phyloP scores from a whole-genome alignment of 2,329 filamentous ascomycete species.

The Aureobasidium musti region DNA sequence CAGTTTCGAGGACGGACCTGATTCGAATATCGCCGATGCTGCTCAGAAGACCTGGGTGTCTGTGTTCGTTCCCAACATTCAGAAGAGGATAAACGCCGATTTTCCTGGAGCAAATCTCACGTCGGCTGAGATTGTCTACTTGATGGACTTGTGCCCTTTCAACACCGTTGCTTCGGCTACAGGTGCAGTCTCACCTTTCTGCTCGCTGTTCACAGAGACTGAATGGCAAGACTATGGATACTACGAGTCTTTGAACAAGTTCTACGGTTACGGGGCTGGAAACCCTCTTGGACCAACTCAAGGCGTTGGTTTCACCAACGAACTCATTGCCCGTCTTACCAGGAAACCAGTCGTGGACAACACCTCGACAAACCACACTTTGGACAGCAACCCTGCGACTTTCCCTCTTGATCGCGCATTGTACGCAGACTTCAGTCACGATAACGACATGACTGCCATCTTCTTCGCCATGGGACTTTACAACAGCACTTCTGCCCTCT shows the following conservation, averaged over 20 bases:
- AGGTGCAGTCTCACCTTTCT: slow-evolving; percentile 67
- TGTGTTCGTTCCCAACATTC: slow-evolving; percentile 67
- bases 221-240: slow-evolving; percentile 83
- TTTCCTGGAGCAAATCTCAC: slow-evolving; percentile 69
- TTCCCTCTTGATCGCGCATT: slow-evolving; percentile 70
- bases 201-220: slow-evolving; percentile 67
- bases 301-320: slow-evolving; percentile 84
- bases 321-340: slow-evolving; percentile 80
- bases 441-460: slow-evolving; percentile 80
- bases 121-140: slow-evolving; percentile 61
- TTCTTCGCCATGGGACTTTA: slow-evolving; percentile 78
- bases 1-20: slow-evolving; percentile 64
- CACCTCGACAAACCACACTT: slow-evolving; percentile 75
- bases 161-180: slow-evolving; percentile 69
- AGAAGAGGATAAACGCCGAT: slow-evolving; percentile 66
- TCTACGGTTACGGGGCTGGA: slow-evolving; percentile 76
- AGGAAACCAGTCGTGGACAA: slow-evolving; percentile 66
- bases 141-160: slow-evolving; percentile 92
- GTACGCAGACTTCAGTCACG: slow-evolving; percentile 90
- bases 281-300: slow-evolving; percentile 80
- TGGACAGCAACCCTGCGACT: slow-evolving; percentile 66
- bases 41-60: slow-evolving; percentile 61
- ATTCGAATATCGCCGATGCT: slow-evolving; percentile 51
- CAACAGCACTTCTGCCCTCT: slow-evolving; percentile 59
- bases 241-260: slow-evolving; percentile 76